Conservation (phyloP, 2,329 filamentous ascomycete genomes). For the Fusarium pseudonygamai region DNA sequence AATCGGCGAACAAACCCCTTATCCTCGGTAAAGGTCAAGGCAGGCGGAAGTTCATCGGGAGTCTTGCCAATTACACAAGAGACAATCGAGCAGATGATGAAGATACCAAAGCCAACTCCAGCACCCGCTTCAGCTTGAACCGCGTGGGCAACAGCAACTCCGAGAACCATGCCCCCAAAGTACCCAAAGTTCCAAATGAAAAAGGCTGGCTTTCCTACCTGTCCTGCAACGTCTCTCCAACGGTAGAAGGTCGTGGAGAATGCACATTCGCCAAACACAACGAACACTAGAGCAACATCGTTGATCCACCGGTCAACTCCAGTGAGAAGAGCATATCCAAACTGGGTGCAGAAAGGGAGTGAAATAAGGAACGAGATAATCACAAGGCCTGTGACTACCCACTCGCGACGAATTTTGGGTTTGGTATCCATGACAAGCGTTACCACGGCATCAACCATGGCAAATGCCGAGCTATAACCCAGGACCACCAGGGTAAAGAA, state of each 20-base stretch:
- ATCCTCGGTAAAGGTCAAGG: conserved; percentile 53
- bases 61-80: conserved; percentile 54
- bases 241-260: conserved; percentile 63
- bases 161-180: conserved; percentile 62
- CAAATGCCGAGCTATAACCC: conserved; percentile 67
- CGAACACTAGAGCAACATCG: conserved; percentile 63
- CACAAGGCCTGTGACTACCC: conserved; percentile 60
- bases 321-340: conserved; percentile 64
- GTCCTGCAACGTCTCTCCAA: conserved; percentile 57
- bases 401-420: conserved; percentile 46
- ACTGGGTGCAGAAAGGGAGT: conserved; percentile 65
- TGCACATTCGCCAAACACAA: conserved; percentile 63
- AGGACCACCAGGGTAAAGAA: conserved; percentile 68
- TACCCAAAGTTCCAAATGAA: conserved; percentile 60
- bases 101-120: conserved; percentile 63
- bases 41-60: conserved; percentile 51
- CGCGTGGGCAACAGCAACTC: conserved; percentile 60
- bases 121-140: conserved; percentile 57
- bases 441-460: conserved; percentile 66
- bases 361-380: conserved; percentile 63
- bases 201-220: conserved; percentile 56
- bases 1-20: conserved; percentile 52
- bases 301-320: conserved; percentile 67
- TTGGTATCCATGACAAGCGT: conserved; percentile 64
- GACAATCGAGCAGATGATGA: conserved; percentile 51